Conservation (phyloP, 352 stramenopile genomes). For the Phytophthora sp. region DNA sequence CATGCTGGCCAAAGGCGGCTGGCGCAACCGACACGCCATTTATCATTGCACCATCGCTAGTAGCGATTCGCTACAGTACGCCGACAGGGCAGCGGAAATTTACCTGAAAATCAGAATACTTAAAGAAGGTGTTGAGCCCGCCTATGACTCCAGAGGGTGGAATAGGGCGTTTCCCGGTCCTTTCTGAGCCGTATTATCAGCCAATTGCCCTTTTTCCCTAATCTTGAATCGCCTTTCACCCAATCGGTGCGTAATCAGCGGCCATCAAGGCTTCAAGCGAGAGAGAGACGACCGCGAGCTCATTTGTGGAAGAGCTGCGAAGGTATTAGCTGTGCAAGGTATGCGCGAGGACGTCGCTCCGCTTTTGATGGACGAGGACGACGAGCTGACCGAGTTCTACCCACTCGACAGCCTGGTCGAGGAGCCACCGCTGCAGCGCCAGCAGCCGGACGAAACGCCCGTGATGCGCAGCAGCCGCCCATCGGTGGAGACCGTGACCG, state of each 20-base stretch:
- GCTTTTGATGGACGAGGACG: slow-evolving; percentile 19
- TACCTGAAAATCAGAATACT: too few species aligned
- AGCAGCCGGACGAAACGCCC: slow-evolving; percentile 3
- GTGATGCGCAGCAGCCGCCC: neutral
- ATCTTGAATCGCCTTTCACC: slow-evolving; percentile 8
- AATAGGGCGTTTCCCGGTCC: slow-evolving; percentile 18
- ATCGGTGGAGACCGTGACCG: slow-evolving; percentile 28
- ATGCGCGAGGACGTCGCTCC: slow-evolving; percentile 12
- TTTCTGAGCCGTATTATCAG: slow-evolving; percentile 2
- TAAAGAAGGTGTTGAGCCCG: neutral
- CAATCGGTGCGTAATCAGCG: slow-evolving; percentile 19
- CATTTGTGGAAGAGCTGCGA: slow-evolving; percentile 26
- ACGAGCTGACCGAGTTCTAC: slow-evolving; percentile 40
- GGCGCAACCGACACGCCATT: too few species aligned
- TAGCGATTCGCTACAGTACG: too few species aligned
- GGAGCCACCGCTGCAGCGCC: slow-evolving; percentile 1
- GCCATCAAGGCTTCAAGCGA: slow-evolving; percentile 5
- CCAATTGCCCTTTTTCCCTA: slow-evolving; percentile 13
- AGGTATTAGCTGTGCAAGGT: neutral
- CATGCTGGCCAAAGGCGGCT: too few species aligned
- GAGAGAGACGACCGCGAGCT: too few species aligned
- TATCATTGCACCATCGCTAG: too few species aligned
- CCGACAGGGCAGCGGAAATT: too few species aligned
- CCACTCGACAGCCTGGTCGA: slow-evolving; percentile 26
- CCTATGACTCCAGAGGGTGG: slow-evolving; percentile 6